These are phyloP conservation scores for Schoenoplectus triqueter DNA, from an alignment of 202 grass and related monocot species.

Conservation along the genomic window DNA sequence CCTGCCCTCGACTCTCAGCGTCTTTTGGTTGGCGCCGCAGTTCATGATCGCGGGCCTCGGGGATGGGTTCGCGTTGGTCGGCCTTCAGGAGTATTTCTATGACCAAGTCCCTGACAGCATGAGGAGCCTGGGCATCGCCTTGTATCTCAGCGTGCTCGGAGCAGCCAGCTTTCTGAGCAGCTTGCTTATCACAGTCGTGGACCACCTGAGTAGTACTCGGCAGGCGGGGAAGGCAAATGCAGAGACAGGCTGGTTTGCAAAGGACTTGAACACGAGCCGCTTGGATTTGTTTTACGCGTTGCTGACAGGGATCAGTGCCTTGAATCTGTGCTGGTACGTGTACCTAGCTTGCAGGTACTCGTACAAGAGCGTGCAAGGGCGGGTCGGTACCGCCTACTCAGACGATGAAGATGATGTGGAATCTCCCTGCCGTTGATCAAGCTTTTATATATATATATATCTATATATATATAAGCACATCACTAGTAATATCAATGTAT, in stretches of 20 bases:
- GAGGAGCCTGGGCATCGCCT: slow-evolving; percentile 79
- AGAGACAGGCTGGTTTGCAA: slow-evolving; percentile 57
- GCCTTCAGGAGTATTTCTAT: slow-evolving; percentile 92
- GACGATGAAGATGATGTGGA: slow-evolving; percentile 34
- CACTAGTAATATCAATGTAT: background rate
- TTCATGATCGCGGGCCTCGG: slow-evolving; percentile 60
- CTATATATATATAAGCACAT: background rate
- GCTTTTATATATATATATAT: background rate
- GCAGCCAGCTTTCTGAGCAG: slow-evolving; percentile 72
- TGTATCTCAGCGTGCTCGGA: slow-evolving; percentile 77
- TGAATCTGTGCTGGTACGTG: slow-evolving; percentile 60
- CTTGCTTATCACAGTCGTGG: slow-evolving; percentile 53
- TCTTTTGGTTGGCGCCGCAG: slow-evolving; percentile 74
- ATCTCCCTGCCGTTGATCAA: slow-evolving; percentile 27
- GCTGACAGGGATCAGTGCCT: slow-evolving; percentile 41
- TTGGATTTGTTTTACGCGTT: slow-evolving; percentile 82
- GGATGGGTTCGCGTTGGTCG: slow-evolving; percentile 76
- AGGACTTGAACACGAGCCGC: slow-evolving; percentile 64
- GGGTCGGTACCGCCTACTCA: slow-evolving; percentile 24
- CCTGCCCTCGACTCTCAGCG: slow-evolving; percentile 34
- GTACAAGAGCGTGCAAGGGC: slow-evolving; percentile 61
- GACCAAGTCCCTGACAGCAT: slow-evolving; percentile 82
- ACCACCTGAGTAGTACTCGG: slow-evolving; percentile 29
- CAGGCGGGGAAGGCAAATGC: background rate
- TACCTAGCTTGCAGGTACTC: slow-evolving; percentile 58